phyloP scores from a whole-genome alignment of 163 green algal genomes.

The Chlorella variabilis region DNA sequence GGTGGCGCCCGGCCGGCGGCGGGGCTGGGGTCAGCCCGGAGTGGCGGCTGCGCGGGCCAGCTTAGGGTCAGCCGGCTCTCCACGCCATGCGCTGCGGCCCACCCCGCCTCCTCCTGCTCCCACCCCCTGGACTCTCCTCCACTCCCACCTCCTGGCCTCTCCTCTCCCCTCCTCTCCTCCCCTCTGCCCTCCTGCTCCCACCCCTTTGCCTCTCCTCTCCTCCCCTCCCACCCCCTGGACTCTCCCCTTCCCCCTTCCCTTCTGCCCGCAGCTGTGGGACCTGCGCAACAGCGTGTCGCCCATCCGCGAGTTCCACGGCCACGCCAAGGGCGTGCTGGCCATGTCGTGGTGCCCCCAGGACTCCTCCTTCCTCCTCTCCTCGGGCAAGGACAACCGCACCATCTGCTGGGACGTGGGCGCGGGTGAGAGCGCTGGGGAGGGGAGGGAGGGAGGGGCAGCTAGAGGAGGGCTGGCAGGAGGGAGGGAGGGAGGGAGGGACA shows the following conservation, averaged over 20 bases:
- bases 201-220: neutral
- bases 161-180: neutral
- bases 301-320: conserved; percentile 68
- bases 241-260: neutral
- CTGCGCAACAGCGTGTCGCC: conserved; percentile 92
- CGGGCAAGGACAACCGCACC: conserved; percentile 92
- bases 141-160: too few relatives aligned
- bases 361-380: conserved; percentile 87
- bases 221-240: neutral
- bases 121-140: too few relatives aligned
- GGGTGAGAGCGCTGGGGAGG: conserved; percentile 31
- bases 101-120: too few relatives aligned
- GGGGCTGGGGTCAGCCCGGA: too few relatives aligned
- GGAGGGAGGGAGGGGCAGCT: neutral
- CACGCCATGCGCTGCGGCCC: too few relatives aligned
- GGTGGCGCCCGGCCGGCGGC: too few relatives aligned
- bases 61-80: neutral
- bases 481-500: too few relatives aligned
- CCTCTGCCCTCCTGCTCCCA: neutral
- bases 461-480: too few relatives aligned
- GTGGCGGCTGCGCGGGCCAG: neutral
- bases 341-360: conserved; percentile 94
- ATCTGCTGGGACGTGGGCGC: conserved; percentile 90
- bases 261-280: conserved; percentile 97
- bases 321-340: conserved; percentile 87